Base-by-base conservation (phyloP, 164 flowering plant species). In the Houttuynia cordata region DNA sequence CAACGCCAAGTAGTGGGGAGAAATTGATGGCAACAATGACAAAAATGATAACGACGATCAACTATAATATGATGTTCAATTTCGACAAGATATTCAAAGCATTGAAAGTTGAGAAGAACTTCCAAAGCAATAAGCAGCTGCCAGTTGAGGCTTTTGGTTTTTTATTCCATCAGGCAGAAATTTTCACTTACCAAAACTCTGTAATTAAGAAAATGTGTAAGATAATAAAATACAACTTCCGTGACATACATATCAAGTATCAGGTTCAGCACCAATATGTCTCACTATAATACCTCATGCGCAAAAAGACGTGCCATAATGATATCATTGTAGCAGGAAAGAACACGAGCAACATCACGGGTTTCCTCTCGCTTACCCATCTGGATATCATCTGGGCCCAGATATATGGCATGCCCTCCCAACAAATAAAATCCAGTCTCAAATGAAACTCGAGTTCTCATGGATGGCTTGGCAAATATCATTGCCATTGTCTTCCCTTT, bases 331-430 rank as follows among this genome's bases (percentile, higher is more conserved):
- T 93, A 93, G 70, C 96, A 76, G 71, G 82, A 93, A 53, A 93
- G 80, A 62, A 93, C 99, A 64, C 99, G 94, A 56, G 99, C 97
- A 67, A 90, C 83, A 75, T 93, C 99, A 70, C 99, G 89, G 67
- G 97, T 88, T 76, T 93, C 99, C 80, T 93, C 99, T 57, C 97
- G 75, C 74, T 90, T 93, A 49, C 97, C 99, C 96, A 93, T 93
- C 71, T 90, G 92, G 64, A 93, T 88, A 63, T 90, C 97, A 72
- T 86, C 68, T 22, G 97, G 97, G 66, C 97, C 97, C 58, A 93
- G 67, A 76, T 90, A 93, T 60, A 93, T 64, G 47, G 99, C 92
- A 83, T 93, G 99, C 20, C 97, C 97, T 57, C 99, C 99, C 10
- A 93, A 80, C 79, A 88, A 80, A 73, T 64, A 80, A 69, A 93